Evolutionary conservation across 768 basidiomycete genomes (phyloP), one percentile per base, ranked within the genome.

Genomic region (Boletus speciosus): DNA sequence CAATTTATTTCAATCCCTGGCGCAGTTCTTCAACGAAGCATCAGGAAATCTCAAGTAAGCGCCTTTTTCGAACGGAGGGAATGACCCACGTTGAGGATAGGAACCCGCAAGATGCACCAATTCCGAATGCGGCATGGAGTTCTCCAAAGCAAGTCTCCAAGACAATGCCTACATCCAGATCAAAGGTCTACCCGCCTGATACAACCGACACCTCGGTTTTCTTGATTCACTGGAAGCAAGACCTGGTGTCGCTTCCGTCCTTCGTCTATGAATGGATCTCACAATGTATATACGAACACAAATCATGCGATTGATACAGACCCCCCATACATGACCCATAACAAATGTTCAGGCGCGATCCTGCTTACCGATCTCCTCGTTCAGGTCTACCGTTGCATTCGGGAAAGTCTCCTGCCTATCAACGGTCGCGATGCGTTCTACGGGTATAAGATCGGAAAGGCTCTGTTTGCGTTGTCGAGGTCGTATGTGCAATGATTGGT

Each of bases 331-430:
- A 56, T 57, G 51, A 39, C 49, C 49, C 42, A 43, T 59, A 42
- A 59, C 58, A 46, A 43, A 52, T 44, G 56, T 58, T 61, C 56
- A 70, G 38, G 61, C 56, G 48, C 34, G 54, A 52, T 60, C 59
- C 21, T 72, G 62, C 70, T 73, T 64, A 63, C 71, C 54, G 43
- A 81, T 80, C 69, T 90, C 88, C 40, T 78, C 68, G 68, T 93
- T 92, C 51, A 92, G 68, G 51, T 79, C 80, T 31, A 77, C 74
- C 5, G 90, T 93, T 29, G 79, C 86, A 25, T 83, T 75, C 47
- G 74, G 70, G 66, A 92, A 91, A 12, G 71, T 70, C 61, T 86
- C 84, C 50, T 71, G 63, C 47, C 69, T 78, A 63, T 85, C 81
- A 56, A 88, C 70, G 37, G 72, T 75, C 5, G 83, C 83, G 61